Evolutionary conservation across 305 asterid species (phyloP), one percentile per base, ranked within the genome.

Genomic region (Rubia balearica): DNA sequence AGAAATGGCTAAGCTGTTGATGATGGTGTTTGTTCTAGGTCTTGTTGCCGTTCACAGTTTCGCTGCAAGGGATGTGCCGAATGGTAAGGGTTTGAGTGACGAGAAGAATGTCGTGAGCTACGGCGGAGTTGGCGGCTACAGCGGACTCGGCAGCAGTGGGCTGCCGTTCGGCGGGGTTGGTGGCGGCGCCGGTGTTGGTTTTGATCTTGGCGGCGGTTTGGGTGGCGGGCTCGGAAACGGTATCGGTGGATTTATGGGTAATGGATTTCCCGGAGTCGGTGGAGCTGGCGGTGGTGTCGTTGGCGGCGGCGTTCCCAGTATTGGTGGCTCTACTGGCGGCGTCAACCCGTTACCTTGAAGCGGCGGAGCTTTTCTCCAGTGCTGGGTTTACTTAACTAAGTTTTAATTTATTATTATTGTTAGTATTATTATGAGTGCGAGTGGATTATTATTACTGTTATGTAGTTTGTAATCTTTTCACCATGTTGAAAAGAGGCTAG

Each of bases 171-270:
- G 76, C 3, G 77, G 75, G 5, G 11, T 60, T 30, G 82, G 82
- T 1, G 76, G 71, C 57, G 75, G 6, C 3, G 12, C 60, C 9
- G 84, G 79, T 1, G 63, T 59, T 1, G 43, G 16, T 12, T 74
- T 78, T 16, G 72, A 75, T 0, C 48, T 73, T 33, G 78, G 80
- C 22, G 57, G 57, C 21, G 67, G 85, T 2, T 9, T 74, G 0
- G 75, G 77, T 9, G 81, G 81, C 17, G 67, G 67, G 21, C 69
- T 40, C 8, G 83, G 83, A 42, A 74, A 76, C 17, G 81, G 85
- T 1, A 9, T 74, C 1, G 75, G 77, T 5, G 81, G 81, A 4
- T 22, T 61, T 46, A 48, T 73, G n/a, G n/a, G n/a, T n/a, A n/a
- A n/a, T 0, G 79, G 78, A 1, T 33, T 74, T 4, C 80, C 78